Evolutionary conservation across 2,329 filamentous ascomycete genomes (phyloP).

Genomic region (Colletotrichum trifolii): DNA sequence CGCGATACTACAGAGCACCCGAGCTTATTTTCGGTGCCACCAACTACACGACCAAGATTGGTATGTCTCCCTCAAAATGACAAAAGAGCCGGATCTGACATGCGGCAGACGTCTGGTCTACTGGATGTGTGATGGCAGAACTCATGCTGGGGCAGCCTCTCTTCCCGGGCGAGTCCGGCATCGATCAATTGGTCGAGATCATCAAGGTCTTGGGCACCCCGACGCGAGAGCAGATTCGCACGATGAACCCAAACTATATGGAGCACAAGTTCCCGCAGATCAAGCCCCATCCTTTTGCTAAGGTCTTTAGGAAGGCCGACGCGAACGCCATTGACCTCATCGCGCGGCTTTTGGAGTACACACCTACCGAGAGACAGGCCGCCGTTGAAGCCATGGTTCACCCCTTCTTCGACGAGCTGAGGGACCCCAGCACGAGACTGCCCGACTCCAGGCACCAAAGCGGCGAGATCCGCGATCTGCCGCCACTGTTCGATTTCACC

Average conservation of each 20-base stretch:
- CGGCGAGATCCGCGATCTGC: conserved; percentile 82
- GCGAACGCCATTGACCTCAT: conserved; percentile 94
- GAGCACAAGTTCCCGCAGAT: conserved; percentile 99
- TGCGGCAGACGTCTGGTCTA: conserved; percentile 93
- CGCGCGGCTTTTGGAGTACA: conserved; percentile 93
- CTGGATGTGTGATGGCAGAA: conserved; percentile 98
- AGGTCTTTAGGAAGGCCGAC: conserved; percentile 98
- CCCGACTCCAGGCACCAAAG: conserved; percentile 94
- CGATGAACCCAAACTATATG: conserved; percentile 99
- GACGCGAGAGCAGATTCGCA: conserved; percentile 96
- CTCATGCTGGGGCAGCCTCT: conserved; percentile 98
- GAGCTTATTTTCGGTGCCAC: conserved; percentile 99
- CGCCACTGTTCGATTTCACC: conserved; percentile 91
- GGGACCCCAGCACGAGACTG: conserved; percentile 89
- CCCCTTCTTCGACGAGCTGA: conserved; percentile 97
- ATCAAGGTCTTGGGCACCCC: conserved; percentile 99
- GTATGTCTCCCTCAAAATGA: conserved; percentile 63
- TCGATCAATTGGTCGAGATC: conserved; percentile 98
- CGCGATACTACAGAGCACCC: conserved; percentile 96
- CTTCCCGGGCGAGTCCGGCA: conserved; percentile 98
- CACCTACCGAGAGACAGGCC: conserved; percentile 91
- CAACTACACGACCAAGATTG: conserved; percentile 99
- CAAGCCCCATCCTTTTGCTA: conserved; percentile 98
- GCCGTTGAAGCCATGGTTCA: conserved; percentile 98
- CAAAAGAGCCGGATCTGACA: conserved; percentile 19